Evolutionary conservation across 208 protist genomes (phyloP).

Genomic region (Phytomonas serpens): DNA sequence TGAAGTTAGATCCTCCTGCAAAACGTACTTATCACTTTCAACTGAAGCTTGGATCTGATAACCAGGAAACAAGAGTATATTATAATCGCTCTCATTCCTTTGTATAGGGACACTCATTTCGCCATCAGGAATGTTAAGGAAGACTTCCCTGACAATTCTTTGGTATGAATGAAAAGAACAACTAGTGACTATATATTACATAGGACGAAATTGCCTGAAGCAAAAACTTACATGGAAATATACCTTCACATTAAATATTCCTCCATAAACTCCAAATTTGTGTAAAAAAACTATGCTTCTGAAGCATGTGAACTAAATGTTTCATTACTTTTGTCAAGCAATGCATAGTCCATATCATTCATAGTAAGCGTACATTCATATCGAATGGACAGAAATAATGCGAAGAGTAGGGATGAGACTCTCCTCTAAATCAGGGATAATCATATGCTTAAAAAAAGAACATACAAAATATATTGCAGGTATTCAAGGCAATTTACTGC

Average conservation of each 20-base stretch:
- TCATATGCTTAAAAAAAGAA: background rate
- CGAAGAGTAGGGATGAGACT: background rate
- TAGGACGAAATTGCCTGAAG: background rate
- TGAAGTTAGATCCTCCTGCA: background rate
- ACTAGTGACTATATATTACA: background rate
- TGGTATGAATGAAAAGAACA: background rate
- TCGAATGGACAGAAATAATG: background rate
- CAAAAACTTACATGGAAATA: background rate
- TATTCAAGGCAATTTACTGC: background rate
- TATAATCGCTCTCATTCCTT: background rate
- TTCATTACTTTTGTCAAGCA: background rate
- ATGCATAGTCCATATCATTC: background rate
- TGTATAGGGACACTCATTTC: background rate
- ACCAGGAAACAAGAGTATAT: background rate
- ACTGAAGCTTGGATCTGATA: background rate
- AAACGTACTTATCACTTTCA: background rate
- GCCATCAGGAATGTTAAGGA: background rate
- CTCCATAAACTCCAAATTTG: background rate
- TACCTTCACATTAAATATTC: background rate
- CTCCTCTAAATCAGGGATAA: background rate
- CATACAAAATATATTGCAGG: background rate
- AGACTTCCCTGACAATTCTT: background rate
- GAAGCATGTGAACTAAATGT: background rate
- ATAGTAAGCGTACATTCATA: background rate
- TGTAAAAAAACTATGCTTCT: background rate